phyloP scores from a whole-genome alignment of 2,329 filamentous ascomycete genomes.

The Parastagonospora avenae region DNA sequence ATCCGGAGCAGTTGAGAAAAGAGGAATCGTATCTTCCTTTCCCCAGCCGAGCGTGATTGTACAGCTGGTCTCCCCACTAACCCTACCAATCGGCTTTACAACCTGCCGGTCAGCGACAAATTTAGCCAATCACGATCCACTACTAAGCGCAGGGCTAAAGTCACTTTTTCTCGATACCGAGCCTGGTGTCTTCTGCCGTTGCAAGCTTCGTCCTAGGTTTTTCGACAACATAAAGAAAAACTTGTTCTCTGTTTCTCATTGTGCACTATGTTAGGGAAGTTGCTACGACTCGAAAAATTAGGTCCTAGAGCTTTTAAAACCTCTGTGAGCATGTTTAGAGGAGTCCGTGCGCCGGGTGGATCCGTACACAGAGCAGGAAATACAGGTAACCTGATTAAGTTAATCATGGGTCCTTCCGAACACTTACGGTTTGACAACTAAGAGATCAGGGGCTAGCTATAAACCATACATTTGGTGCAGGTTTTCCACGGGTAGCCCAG shows the following conservation, averaged over 20 bases:
- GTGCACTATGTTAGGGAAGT: background rate
- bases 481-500: no score
- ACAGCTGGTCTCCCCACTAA: background rate
- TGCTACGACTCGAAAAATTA: background rate
- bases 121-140: background rate
- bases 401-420: background rate
- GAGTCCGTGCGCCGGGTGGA: conserved; percentile 2
- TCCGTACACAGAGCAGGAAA: background rate
- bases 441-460: background rate
- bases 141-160: background rate
- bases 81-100: background rate
- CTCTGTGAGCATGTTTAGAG: background rate
- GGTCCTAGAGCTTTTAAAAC: background rate
- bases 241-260: background rate
- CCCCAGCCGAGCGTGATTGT: background rate
- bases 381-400: background rate
- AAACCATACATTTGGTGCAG: background rate
- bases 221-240: background rate
- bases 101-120: background rate
- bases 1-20: background rate
- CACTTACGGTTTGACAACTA: background rate
- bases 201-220: conserved; percentile 1
- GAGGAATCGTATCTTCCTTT: no score
- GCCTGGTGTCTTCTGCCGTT: background rate
- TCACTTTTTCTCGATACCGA: background rate